Base-by-base conservation (phyloP, 345 rosid genomes). In the Psidium friedrichsthalianum region DNA sequence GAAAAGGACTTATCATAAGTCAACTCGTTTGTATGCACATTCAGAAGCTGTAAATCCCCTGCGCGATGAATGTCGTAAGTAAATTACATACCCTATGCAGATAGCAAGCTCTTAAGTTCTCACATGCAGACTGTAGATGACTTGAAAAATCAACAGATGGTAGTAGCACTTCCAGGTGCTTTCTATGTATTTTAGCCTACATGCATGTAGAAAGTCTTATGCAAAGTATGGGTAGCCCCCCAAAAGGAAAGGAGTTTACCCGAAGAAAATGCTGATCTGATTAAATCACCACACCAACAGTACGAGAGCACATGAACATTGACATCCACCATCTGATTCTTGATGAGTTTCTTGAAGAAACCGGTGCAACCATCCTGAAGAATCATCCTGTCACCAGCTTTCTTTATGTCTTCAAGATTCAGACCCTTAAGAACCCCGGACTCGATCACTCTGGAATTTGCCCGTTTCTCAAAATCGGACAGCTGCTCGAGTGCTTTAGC, bases 231-330 rank as follows among this genome's bases (percentile, higher is more conserved):
- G 47, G 47, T 36, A 36, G 80, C 80, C 47, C 78, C 78, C 80
- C 53, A 40, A 51, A n/a, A 44, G 69, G 57, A n/a, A 32, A 16
- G 21, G 82, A 82, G 61, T 86, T 85, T 92, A 94, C 99, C 95
- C 83, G 97, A 91, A 87, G 89, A 88, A 74, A 96, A 94, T 82
- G 95, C 94, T 76, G 95, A 91, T 83, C 95, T 93, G 86, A 98
- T 96, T 86, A 98, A 98, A 87, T 95, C 98, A 85, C 91, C 98
- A 86, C 96, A 98, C 99, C 99, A 98, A 90, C 98, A 98, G 87
- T 95, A 98, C 11, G 99, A 98, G 82, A 96, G 95, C 74, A 98
- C 88, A 57, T 96, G 95, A 87, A 94, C 87, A 81, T 92, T 88
- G 57, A 93, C 92, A 88, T 92, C 91, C 88, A 92, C 83, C 55